Evolutionary conservation across 176 grass and related monocot species (phyloP).

Genomic region (Luzula sylvatica): DNA sequence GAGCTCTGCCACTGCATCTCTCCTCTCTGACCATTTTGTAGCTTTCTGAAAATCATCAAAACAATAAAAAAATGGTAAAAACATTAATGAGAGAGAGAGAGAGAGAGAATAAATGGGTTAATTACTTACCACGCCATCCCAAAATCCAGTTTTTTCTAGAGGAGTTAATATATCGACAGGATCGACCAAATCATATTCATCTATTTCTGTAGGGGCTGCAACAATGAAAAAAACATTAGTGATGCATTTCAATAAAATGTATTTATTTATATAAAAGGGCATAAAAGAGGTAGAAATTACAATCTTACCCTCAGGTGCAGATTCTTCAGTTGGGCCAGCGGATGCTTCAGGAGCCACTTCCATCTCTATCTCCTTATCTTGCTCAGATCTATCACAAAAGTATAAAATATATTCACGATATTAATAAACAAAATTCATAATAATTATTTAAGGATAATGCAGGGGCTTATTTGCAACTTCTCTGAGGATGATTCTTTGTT

Average conservation of each 20-base stretch:
- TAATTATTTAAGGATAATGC: too few species aligned
- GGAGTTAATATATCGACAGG: slow-evolving; percentile 93
- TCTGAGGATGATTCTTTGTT: neutral
- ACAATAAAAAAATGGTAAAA: slow-evolving; percentile 8
- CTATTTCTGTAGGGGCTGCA: slow-evolving; percentile 71
- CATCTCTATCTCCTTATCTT: slow-evolving; percentile 90
- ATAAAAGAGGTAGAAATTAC: slow-evolving; percentile 9
- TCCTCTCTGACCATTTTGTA: slow-evolving; percentile 99
- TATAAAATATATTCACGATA: too few species aligned
- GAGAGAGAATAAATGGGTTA: neutral
- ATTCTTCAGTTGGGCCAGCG: slow-evolving; percentile 50
- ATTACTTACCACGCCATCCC: slow-evolving; percentile 85
- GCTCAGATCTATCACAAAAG: slow-evolving; percentile 72
- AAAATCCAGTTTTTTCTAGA: slow-evolving; percentile 97
- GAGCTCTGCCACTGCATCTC: slow-evolving; percentile 89
- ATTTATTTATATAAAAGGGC: neutral
- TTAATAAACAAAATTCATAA: too few species aligned
- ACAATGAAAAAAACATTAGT: slow-evolving; percentile 15
- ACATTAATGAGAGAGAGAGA: neutral
- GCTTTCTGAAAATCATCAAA: slow-evolving; percentile 63
- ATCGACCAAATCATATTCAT: slow-evolving; percentile 98
- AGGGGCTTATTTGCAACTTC: too few species aligned
- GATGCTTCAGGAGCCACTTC: slow-evolving; percentile 58
- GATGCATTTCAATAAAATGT: neutral
- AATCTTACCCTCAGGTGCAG: slow-evolving; percentile 40